phyloP scores from a whole-genome alignment of 257 asterid genomes.

The Leonotis leonurus region DNA sequence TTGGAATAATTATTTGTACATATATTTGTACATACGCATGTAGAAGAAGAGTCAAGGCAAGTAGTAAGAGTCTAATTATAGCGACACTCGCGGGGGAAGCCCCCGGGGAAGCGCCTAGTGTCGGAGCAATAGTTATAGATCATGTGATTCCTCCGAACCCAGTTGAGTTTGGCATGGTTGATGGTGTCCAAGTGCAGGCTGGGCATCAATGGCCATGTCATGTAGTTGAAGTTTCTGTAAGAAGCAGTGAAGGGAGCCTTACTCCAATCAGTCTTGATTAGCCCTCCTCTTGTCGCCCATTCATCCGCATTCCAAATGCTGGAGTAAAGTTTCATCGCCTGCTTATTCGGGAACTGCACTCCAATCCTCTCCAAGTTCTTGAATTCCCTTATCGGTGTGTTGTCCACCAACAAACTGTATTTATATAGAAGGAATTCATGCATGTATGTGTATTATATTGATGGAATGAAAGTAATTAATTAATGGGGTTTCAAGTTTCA shows the following conservation, averaged over 20 bases:
- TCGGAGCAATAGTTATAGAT: slow-evolving; percentile 54
- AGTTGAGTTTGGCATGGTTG: slow-evolving; percentile 25
- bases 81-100: slow-evolving; percentile 37
- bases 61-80: too few relatives aligned
- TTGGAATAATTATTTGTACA: too few relatives aligned
- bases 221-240: slow-evolving; percentile 26
- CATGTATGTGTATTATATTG: too few relatives aligned
- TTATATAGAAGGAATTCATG: too few relatives aligned
- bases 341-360: slow-evolving; percentile 38
- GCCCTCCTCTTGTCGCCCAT: slow-evolving; percentile 72
- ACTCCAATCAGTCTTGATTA: slow-evolving; percentile 52
- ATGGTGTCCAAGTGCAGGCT: slow-evolving; percentile 18
- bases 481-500: too few relatives aligned
- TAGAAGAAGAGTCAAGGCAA: too few relatives aligned
- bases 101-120: slow-evolving; percentile 38
- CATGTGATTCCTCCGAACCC: slow-evolving; percentile 51
- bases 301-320: slow-evolving; percentile 63
- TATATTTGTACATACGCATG: too few relatives aligned
- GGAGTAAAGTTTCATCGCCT: slow-evolving; percentile 43
- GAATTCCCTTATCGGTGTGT: slow-evolving; percentile 43
- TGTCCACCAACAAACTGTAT: slow-evolving; percentile 29
- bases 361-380: slow-evolving; percentile 43
- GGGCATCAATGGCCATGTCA: slow-evolving; percentile 16
- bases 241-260: slow-evolving; percentile 54
- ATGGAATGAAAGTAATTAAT: too few relatives aligned